Evolutionary conservation across 2,329 filamentous ascomycete genomes (phyloP).

Genomic region (Geosmithia putterillii): DNA sequence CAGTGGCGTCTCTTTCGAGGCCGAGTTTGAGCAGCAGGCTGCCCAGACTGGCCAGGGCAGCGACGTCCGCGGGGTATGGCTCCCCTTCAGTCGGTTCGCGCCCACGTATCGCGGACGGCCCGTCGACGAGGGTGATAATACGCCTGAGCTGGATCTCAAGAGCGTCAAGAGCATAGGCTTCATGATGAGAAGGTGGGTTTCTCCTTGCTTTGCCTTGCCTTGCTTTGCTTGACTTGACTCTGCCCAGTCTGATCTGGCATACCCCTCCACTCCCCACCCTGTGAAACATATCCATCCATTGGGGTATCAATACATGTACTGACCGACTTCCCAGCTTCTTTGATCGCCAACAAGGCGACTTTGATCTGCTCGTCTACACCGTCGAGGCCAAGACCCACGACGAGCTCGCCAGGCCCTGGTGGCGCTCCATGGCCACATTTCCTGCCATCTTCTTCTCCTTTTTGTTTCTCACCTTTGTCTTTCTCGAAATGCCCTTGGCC

Average conservation of each 20-base stretch:
- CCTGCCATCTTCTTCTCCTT: too few species aligned
- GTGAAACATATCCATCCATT: too few species aligned
- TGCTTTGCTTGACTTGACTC: background rate
- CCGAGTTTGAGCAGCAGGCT: constrained; percentile 40
- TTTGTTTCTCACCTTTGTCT: too few species aligned
- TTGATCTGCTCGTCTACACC: constrained; percentile 18
- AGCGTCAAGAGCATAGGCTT: constrained; percentile 56
- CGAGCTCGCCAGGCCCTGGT: too few species aligned
- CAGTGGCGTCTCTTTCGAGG: constrained; percentile 63
- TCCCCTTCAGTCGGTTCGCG: constrained; percentile 54
- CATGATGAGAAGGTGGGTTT: constrained; percentile 66
- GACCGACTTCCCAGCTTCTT: too few species aligned
- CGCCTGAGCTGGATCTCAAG: constrained; percentile 42
- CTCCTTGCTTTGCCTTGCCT: background rate
- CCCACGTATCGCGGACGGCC: constrained; percentile 63
- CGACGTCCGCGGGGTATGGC: constrained; percentile 15
- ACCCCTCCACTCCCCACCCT: background rate
- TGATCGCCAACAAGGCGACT: constrained; percentile 57
- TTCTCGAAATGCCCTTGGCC: too few species aligned
- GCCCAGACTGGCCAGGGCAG: background rate
- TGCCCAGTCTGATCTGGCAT: background rate
- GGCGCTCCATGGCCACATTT: too few species aligned
- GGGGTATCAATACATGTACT: too few species aligned
- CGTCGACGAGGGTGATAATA: constrained; percentile 33
- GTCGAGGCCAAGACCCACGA: background rate